phyloP scores from a whole-genome alignment of 768 basidiomycete genomes.

The Mycena sanguinolenta region DNA sequence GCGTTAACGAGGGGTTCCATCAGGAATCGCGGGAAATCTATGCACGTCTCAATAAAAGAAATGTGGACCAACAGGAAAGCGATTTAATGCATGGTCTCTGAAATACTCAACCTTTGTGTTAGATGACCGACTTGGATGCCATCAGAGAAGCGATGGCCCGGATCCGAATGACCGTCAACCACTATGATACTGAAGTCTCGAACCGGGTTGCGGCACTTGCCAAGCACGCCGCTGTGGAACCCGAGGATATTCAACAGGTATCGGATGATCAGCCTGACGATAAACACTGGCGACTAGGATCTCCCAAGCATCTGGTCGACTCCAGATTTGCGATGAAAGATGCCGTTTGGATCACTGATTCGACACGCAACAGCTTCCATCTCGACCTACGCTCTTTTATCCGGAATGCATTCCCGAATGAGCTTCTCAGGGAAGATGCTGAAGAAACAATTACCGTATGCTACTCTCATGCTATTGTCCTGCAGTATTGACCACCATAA shows the following conservation, averaged over 20 bases:
- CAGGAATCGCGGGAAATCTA: slow-evolving; percentile 20
- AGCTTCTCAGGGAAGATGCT: too few relatives aligned
- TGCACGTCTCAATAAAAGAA: slow-evolving; percentile 20
- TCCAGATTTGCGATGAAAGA: not conserved
- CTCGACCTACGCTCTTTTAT: not conserved
- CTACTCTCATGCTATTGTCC: too few relatives aligned
- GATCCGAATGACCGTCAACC: slow-evolving; percentile 33
- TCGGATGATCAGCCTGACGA: not conserved
- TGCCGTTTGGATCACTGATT: not conserved
- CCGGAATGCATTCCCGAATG: not conserved
- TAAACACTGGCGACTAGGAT: slow-evolving; percentile 7
- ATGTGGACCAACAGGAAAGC: slow-evolving; percentile 14
- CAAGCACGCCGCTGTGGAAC: not conserved
- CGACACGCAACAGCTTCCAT: not conserved
- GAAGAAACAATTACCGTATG: too few relatives aligned
- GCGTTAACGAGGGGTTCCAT: slow-evolving; percentile 27
- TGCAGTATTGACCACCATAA: too few relatives aligned
- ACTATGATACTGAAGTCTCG: slow-evolving; percentile 14
- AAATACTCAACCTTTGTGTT: not conserved
- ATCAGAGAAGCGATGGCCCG: slow-evolving; percentile 31
- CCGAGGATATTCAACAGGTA: not conserved
- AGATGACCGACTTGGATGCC: slow-evolving; percentile 19
- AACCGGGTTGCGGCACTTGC: not conserved
- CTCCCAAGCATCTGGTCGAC: not conserved
- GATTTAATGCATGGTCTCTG: not conserved